phyloP scores from a whole-genome alignment of 139 green algal species.

The Chlorella sorokiniana region DNA sequence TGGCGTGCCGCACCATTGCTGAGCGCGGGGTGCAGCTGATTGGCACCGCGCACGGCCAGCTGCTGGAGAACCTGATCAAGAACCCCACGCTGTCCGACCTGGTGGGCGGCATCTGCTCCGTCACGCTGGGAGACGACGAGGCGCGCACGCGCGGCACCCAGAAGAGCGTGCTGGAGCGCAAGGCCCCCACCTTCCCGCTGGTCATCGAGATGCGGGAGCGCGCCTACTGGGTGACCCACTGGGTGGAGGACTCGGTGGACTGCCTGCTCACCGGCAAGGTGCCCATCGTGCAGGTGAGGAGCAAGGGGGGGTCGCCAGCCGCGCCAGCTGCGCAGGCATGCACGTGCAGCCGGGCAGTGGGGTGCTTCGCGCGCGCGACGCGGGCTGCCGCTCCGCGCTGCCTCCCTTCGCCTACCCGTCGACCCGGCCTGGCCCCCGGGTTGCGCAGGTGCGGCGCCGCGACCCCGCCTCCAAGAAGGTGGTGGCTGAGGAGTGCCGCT shows the following conservation, averaged over 20 bases:
- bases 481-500: constrained; percentile 45
- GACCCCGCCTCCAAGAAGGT: constrained; percentile 38
- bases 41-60: constrained; percentile 94
- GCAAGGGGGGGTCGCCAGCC: neutral
- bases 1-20: constrained; percentile 97
- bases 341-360: neutral
- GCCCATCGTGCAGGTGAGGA: constrained; percentile 78
- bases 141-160: constrained; percentile 86
- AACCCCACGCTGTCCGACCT: constrained; percentile 87
- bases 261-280: constrained; percentile 73
- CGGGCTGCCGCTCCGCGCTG: too few relatives aligned
- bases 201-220: constrained; percentile 96
- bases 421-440: too few relatives aligned
- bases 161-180: constrained; percentile 95
- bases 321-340: too few relatives aligned
- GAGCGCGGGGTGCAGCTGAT: constrained; percentile 95
- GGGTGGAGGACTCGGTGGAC: constrained; percentile 84
- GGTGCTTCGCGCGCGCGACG: neutral
- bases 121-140: constrained; percentile 88
- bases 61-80: constrained; percentile 98
- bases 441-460: constrained; percentile 43
- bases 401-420: too few relatives aligned
- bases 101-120: constrained; percentile 74
- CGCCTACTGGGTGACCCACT: constrained; percentile 86
- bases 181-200: constrained; percentile 91